Base-by-base conservation (phyloP, 192 early-diverging fungal genomes). In the Ambispora gerdemannii region DNA sequence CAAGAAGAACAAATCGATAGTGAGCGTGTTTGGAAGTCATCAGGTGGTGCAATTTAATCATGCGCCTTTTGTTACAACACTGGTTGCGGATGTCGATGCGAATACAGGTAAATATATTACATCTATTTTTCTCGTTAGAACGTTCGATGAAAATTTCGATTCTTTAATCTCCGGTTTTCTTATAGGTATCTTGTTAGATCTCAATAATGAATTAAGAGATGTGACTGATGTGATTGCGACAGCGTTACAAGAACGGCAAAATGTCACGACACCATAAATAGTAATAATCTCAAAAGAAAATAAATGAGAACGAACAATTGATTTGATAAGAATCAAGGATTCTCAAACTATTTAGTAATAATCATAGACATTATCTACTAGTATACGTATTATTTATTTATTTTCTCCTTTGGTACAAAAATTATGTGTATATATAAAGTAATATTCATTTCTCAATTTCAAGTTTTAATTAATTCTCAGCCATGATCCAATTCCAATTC, bases 401-500 rank as follows among this genome's bases (percentile, higher is more conserved):
- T n/a, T n/a, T n/a, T n/a, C n/a, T n/a, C n/a, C n/a, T n/a, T n/a
- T n/a, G n/a, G n/a, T n/a, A n/a, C n/a, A n/a, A n/a, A n/a, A n/a
- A n/a, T n/a, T n/a, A n/a, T n/a, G n/a, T n/a, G n/a, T n/a, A n/a
- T n/a, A n/a, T n/a, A n/a, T n/a, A n/a, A n/a, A n/a, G 7, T 15
- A 43, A 43, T 43, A 15, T 10, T 43, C 38, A 43, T 43, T 15
- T 43, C 15, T 43, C n/a, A 43, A 43, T 6, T 10, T 43, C 20
- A 64, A n/a, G 63, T 28, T 66, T 30, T 62, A 15, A 67, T 74
- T 88, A 92, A 84, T 92, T 90, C 71, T 83, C 82, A 25, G 85
- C 76, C 51, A 78, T 75, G 59, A 90, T 82, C 90, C 90, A 92
- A 75, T 88, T 85, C 59, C 73, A 83, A 72, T 86, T 83, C 64